Conservation (phyloP, 139 green algal species). For the Parachlorella kessleri region DNA sequence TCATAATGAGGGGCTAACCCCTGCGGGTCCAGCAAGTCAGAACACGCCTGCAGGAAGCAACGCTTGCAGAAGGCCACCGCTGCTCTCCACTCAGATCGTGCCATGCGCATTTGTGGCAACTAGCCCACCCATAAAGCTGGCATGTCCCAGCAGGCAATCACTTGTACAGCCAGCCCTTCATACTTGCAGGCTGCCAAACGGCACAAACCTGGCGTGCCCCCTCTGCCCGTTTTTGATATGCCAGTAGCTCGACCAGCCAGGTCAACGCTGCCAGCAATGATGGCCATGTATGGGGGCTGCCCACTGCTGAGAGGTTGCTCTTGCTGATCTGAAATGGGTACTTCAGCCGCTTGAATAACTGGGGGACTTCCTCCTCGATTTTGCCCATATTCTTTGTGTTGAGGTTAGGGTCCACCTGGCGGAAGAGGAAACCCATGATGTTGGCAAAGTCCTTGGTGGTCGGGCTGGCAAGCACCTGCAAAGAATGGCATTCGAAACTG, state of each 20-base stretch:
- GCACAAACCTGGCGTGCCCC: slow-evolving; percentile 18
- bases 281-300: slow-evolving; percentile 93
- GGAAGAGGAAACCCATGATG: slow-evolving; percentile 88
- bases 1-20: too few relatives aligned
- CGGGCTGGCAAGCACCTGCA: slow-evolving; percentile 66
- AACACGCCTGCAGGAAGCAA: too few relatives aligned
- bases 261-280: slow-evolving; percentile 76
- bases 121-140: too few relatives aligned
- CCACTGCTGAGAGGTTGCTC: slow-evolving; percentile 86
- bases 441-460: slow-evolving; percentile 93
- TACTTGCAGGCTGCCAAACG: too few relatives aligned
- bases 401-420: slow-evolving; percentile 76
- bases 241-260: slow-evolving; percentile 94
- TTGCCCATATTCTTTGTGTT: slow-evolving; percentile 69
- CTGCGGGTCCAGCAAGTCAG: too few relatives aligned
- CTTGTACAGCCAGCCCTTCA: too few relatives aligned
- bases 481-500: not conserved
- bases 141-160: too few relatives aligned
- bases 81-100: too few relatives aligned
- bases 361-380: slow-evolving; percentile 85
- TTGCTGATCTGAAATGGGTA: slow-evolving; percentile 96
- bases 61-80: too few relatives aligned
- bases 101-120: too few relatives aligned
- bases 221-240: slow-evolving; percentile 79
- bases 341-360: slow-evolving; percentile 90